Conservation (phyloP, 2,329 filamentous ascomycete species). For the Colletotrichum ledebouriae region DNA sequence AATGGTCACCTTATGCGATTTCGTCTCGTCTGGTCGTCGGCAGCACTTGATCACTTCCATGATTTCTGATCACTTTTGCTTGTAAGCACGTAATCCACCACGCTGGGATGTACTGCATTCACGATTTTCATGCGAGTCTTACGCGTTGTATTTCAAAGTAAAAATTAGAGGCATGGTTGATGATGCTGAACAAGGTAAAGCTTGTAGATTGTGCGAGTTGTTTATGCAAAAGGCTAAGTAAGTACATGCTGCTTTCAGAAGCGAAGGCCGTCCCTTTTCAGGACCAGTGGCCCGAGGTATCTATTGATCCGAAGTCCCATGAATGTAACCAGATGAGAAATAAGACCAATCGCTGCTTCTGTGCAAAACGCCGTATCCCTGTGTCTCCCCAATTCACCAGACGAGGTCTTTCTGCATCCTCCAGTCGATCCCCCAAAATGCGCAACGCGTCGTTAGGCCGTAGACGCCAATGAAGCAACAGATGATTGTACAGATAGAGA, state of each 20-base stretch:
- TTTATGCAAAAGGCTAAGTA: slow-evolving; percentile 5
- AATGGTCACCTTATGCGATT: neutral
- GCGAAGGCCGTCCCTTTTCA: slow-evolving; percentile 27
- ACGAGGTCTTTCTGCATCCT: slow-evolving; percentile 8
- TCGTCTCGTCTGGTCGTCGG: neutral
- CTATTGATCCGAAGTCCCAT: slow-evolving; percentile 16
- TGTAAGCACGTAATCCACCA: no score
- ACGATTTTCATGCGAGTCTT: no score
- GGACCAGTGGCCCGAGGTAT: slow-evolving; percentile 34
- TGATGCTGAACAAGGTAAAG: slow-evolving; percentile 14
- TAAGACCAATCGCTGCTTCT: slow-evolving; percentile 17
- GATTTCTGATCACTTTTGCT: neutral
- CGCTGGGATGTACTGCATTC: no score
- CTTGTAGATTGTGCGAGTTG: slow-evolving; percentile 24
- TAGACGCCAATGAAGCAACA: slow-evolving; percentile 27
- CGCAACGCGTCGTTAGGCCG: slow-evolving; percentile 15
- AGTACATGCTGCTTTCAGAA: slow-evolving; percentile 25
- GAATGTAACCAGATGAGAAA: neutral
- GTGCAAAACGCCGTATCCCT: slow-evolving; percentile 18
- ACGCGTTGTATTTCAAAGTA: no score
- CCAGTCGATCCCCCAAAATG: slow-evolving; percentile 2
- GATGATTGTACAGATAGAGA: slow-evolving; percentile 23
- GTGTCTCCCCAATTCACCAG: slow-evolving; percentile 21
- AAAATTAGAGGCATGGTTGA: neutral
- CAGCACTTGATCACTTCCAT: neutral